Evolutionary conservation across 192 early-diverging fungal species (phyloP), one percentile per base, ranked within the genome.

Genomic region (Gamsiella multidivaricata): DNA sequence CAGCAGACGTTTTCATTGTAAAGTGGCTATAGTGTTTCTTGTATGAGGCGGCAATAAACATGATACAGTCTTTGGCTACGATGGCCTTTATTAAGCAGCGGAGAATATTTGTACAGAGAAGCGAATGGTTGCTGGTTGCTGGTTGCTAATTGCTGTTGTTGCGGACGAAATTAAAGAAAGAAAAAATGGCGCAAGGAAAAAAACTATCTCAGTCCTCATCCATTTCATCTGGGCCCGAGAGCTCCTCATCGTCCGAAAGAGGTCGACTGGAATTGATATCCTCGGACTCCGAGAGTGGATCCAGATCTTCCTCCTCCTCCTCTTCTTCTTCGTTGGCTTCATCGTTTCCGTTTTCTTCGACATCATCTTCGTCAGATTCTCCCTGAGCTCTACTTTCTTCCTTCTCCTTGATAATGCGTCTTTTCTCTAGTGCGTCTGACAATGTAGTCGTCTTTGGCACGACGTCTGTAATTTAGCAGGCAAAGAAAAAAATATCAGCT

Each of bases 391-490:
- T 62, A n/a, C 43, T 57, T 10, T 73, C 82, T 36, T 78, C 86
- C 11, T 70, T 58, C 32, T 78, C 79, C 26, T 73, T 54, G 10
- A 68, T 76, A 42, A 69, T 68, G 22, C 69, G 65, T 46, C 71
- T 69, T 26, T 80, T 74, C 62, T 85, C 74, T 29, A 81, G 58
- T 17, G 82, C 84, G 61, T 68, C 67, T 11, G 76, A 65, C 53
- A 85, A 49, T 36, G 80, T 51, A 65, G 84, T 85, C 8, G 82
- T 82, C 26, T 82, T 78, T 54, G 84, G 82, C 23, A 84, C 65
- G 11, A 85, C 73, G 33, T 84, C 84, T 70, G 55, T 53, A 1
- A 23, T n/a, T n/a, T n/a, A n/a, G n/a, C n/a, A n/a, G n/a, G n/a
- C n/a, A 61, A 50, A 22, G 28, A 42, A 17, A 37, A 36, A 8